Evolutionary conservation across 495 filamentous ascomycete genomes (phyloP), one percentile per base, ranked within the genome.

Genomic region (Aspergillus wentii): DNA sequence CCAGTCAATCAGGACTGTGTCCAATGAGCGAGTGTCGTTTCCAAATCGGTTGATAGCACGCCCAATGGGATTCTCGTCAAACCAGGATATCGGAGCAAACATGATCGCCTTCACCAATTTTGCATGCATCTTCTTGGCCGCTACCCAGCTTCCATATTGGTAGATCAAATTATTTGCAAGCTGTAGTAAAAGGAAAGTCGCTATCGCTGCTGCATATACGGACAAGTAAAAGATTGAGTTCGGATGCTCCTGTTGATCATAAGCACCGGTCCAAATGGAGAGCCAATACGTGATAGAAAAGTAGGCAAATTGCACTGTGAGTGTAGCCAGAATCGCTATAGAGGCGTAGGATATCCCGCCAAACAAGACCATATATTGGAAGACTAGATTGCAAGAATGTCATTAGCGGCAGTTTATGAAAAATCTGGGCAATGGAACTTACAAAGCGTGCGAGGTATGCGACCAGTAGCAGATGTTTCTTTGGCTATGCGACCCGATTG

Each of bases 1-100:
- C 56, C 66, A 61, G 6, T 61, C 54, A 3, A 59, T 56, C 8
- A 74, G 28, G 3, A 51, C 35, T 8, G 51, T 56, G 39, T 94
- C 88, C 58, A 92, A 88, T 41, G 87, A 92, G 18, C 64, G 56
- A 17, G 63, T 55, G 43, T 78, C 74, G 9, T 70, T 64, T 1
- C 61, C 66, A 59, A 95, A 94, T 20, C 88, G 77, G 57, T 95
- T 95, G 74, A 94, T 92, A 44, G 92, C 72, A 54, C 91, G 86
- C 11, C 88, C 88, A 2, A 91, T 74, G 3, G 88, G 88, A 7
- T 88, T 95, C 9, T 83, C 80, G 56, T 95, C 88, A 52, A 94
- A 95, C 69, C 94, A 95, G 49, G 84, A 82, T 56, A 94, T 86
- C 43, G 82, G 82, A 3, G 88, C 88, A 26, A 83, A 76, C 8